These are phyloP conservation scores for Penicillium daleae DNA, from an alignment of 495 filamentous ascomycete species.

Conservation along the genomic window DNA sequence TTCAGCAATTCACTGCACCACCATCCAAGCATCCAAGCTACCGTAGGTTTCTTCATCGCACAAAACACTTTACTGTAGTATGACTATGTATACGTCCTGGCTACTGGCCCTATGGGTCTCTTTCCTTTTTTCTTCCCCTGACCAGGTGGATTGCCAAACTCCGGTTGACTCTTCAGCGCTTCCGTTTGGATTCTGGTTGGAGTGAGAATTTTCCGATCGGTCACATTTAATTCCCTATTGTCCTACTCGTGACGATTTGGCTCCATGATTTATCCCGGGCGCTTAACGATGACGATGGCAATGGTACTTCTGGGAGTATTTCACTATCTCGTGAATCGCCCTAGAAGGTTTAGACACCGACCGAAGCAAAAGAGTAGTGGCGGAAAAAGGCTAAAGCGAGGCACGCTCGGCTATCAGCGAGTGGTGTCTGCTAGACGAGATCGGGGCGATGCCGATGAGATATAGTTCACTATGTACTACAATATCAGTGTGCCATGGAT, in stretches of 20 bases:
- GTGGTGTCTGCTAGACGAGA: background rate
- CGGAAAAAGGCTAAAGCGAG: background rate
- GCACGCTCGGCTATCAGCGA: background rate
- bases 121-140: background rate
- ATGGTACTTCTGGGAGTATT: too few relatives aligned
- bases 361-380: background rate
- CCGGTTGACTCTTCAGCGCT: background rate
- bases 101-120: background rate
- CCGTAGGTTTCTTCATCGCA: background rate
- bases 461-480: too few relatives aligned
- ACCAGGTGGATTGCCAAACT: background rate
- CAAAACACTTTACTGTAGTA: too few relatives aligned
- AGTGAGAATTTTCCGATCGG: conserved; percentile 24
- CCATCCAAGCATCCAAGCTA: background rate
- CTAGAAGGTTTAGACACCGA: background rate
- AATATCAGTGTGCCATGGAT: background rate
- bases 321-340: background rate
- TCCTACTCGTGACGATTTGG: background rate
- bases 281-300: background rate
- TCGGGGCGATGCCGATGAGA: background rate
- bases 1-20: background rate
- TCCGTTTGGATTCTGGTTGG: background rate
- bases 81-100: too few relatives aligned
- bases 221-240: conserved; percentile 14
- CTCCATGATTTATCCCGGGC: conserved; percentile 3